Evolutionary conservation across 2,329 filamentous ascomycete species (phyloP).

Genomic region (Phaeosphaeria sp.): DNA sequence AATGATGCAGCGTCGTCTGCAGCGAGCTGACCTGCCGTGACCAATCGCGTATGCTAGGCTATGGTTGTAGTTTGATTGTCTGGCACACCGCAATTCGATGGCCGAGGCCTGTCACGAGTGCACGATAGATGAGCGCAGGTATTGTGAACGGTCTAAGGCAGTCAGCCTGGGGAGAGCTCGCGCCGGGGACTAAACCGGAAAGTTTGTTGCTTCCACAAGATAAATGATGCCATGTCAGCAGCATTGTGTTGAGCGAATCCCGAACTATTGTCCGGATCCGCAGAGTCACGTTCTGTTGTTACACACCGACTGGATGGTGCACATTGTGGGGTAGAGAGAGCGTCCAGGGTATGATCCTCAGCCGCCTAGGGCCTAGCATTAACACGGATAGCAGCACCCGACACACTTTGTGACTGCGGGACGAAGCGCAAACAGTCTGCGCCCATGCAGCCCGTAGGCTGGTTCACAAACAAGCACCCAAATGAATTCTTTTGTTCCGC

Average conservation of each 20-base stretch:
- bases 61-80: slow-evolving; percentile 42
- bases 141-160: slow-evolving; percentile 21
- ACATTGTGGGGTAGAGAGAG: slow-evolving; percentile 32
- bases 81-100: slow-evolving; percentile 41
- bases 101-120: slow-evolving; percentile 30
- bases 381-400: slow-evolving; percentile 28
- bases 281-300: slow-evolving; percentile 12
- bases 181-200: slow-evolving; percentile 2
- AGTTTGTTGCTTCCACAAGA: slow-evolving; percentile 3
- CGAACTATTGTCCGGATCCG: slow-evolving; percentile 25
- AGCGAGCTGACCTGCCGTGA: slow-evolving; percentile 29
- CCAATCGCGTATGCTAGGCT: slow-evolving; percentile 32
- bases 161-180: slow-evolving; percentile 14
- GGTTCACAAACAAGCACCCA: slow-evolving; percentile 10
- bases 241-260: slow-evolving; percentile 20
- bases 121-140: slow-evolving; percentile 27
- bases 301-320: slow-evolving; percentile 28
- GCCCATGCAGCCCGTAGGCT: slow-evolving; percentile 14
- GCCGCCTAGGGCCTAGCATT: slow-evolving; percentile 24
- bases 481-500: slow-evolving; percentile 9
- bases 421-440: slow-evolving; percentile 15
- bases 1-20: slow-evolving; percentile 18
- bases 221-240: slow-evolving; percentile 11
- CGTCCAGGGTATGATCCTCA: slow-evolving; percentile 22
- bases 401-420: slow-evolving; percentile 14